Evolutionary conservation across 495 filamentous ascomycete genomes (phyloP), one percentile per base, ranked within the genome.

Genomic region (Aspergillus bertholletiae): DNA sequence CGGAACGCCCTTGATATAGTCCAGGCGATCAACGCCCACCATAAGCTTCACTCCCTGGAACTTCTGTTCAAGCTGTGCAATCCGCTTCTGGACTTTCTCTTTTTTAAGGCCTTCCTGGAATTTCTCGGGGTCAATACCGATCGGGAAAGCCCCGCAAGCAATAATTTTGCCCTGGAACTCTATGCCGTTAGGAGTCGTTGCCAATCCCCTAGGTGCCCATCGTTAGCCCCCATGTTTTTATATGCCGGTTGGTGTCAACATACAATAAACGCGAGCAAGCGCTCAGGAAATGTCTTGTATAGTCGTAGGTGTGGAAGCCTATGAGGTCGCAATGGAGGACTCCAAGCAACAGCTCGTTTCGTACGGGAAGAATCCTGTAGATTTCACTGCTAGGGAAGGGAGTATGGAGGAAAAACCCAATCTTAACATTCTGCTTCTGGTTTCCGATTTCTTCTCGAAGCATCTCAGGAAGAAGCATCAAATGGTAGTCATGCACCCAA

Each of bases 341-440:
- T 47, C 94, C 92, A 46, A 85, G 73, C 37, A 98, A 78, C 37
- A 97, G 83, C 60, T 90, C 88, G 65, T 95, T 90, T 45, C 94
- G 83, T 27, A 97, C 94, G 3, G 93, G 93, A 6, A 98, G 74
- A 56, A 97, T 96, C 34, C 93, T 84, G 70, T 96, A 98, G 61
- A 98, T 95, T 69, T 98, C 93, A 57, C 88, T 92, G 69, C 88
- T 92, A n/a, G 93, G 93, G 73, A 98, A 98, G 2, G 94, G 92
- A 0, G 93, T 98, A 61, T 98, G 94, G 26, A 98, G 78, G 78
- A 96, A 97, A 79, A 97, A 97, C 49, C 92, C 93, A 63, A 98
- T 90, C 76, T 93, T 96, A 60, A 97, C 83, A 60, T 96, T 93
- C 70, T 88, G 85, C 68, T 88, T 87, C 34, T 72, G 75, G 34